Conservation (phyloP, 768 basidiomycete species). For the Amanita phalloides region DNA sequence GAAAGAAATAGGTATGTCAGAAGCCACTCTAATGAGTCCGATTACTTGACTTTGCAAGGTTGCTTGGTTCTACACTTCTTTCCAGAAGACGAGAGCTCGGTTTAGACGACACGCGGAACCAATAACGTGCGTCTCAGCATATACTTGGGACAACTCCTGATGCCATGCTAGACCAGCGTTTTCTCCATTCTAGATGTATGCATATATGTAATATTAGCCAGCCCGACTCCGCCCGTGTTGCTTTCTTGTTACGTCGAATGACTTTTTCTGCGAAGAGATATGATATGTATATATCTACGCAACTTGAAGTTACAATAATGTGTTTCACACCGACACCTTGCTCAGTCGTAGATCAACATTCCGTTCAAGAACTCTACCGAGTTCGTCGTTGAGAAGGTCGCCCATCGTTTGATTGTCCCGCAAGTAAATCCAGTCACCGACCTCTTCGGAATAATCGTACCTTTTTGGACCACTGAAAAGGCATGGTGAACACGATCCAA, state of each 20-base stretch:
- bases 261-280: neutral
- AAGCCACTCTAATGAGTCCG: neutral
- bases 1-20: slow-evolving; percentile 44
- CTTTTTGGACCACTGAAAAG: slow-evolving; percentile 77
- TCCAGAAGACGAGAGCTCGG: slow-evolving; percentile 38
- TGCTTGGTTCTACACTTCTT: slow-evolving; percentile 52
- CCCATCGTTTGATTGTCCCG: slow-evolving; percentile 56
- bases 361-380: slow-evolving; percentile 26
- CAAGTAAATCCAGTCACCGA: slow-evolving; percentile 64
- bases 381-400: slow-evolving; percentile 57
- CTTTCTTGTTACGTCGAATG: neutral
- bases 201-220: neutral
- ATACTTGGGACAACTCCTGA: neutral
- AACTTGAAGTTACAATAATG: neutral
- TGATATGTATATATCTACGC: neutral
- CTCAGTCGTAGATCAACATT: slow-evolving; percentile 21
- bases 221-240: neutral
- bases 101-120: neutral
- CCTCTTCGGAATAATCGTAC: slow-evolving; percentile 59
- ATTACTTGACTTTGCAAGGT: neutral
- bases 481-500: neutral
- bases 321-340: slow-evolving; percentile 9
- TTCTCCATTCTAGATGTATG: neutral
- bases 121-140: neutral
- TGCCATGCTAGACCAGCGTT: neutral